These are phyloP conservation scores for Pinus taeda DNA, from an alignment of 75 land plant species.

Conservation along the genomic window DNA sequence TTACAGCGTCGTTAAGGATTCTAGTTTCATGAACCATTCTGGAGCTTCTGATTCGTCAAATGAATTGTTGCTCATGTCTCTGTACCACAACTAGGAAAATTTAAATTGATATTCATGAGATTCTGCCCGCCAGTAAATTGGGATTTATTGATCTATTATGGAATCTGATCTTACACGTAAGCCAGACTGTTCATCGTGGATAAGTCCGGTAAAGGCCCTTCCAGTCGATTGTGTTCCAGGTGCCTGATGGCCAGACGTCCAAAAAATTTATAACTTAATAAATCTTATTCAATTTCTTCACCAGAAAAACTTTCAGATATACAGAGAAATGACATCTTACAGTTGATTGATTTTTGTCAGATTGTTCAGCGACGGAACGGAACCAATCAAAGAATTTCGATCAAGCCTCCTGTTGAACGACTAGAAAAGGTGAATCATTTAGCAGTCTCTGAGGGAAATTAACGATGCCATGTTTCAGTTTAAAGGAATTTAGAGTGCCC, in stretches of 20 bases:
- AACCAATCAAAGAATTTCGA: slow-evolving; percentile 38
- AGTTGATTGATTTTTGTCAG: slow-evolving; percentile 52
- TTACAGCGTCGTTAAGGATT: slow-evolving; percentile 57
- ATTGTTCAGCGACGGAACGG: slow-evolving; percentile 50
- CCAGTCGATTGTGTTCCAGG: slow-evolving; percentile 50
- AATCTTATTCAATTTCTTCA: not conserved
- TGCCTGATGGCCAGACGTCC: slow-evolving; percentile 36
- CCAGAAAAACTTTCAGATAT: not conserved
- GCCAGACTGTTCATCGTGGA: slow-evolving; percentile 28
- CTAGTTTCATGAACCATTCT: slow-evolving; percentile 47
- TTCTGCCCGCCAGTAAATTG: not conserved
- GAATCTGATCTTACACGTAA: slow-evolving; percentile 13
- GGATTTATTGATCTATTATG: not conserved
- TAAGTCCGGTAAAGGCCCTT: slow-evolving; percentile 60
- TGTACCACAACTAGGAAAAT: slow-evolving; percentile 4
- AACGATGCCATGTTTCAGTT: not conserved
- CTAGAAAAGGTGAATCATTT: not conserved
- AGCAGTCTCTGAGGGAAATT: not conserved
- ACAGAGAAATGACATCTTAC: slow-evolving; percentile 27
- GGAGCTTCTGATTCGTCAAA: slow-evolving; percentile 52
- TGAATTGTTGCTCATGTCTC: slow-evolving; percentile 66
- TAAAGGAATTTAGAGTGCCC: not conserved
- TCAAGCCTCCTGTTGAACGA: slow-evolving; percentile 59
- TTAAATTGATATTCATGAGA: not conserved
- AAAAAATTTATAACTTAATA: not conserved